Base-by-base conservation (phyloP, 306 rosid genomes). In the Trichosanthes cucumerina region DNA sequence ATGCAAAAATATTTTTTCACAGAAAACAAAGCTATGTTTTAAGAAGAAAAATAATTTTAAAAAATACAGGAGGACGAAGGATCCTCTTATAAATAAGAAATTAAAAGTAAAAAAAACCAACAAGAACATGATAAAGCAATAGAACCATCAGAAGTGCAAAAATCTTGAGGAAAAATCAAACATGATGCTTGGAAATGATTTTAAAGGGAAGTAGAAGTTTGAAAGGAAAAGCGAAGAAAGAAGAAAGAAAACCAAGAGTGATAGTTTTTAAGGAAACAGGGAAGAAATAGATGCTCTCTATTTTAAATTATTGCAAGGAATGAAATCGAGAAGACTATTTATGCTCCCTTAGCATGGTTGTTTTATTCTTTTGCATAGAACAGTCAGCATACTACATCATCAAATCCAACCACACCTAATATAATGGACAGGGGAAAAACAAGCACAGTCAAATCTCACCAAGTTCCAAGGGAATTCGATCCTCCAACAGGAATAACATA, bases 401-500 rank as follows among this genome's bases (percentile, higher is more conserved):
- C 38, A 44, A 24, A 70, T 70, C 36, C 56, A 70, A 44, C 57
- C 56, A 70, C 34, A 14, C 3, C 21, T 44, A 44, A 68, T n/a
- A 26, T 41, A 24, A 43, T 38, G 16, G 15, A 41, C 2, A n/a
- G 12, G n/a, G 24, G 39, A 46, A 46, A 46, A 75, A 78, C 70
- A 44, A 70, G 34, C 58, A 76, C 71, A 68, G 41, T 69, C 65
- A 64, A 81, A 79, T 78, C 90, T 83, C 84, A 93, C 98, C 99
- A 95, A 79, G 97, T 92, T 79, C 97, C 99, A 11, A 89, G 83
- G 49, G 96, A 88, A 82, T 95, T 90, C 72, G 99, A 95, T 81
- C 99, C 97, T 23, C 97, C 99, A 34, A 88, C 91, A 3, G 99
- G 97, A 85, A 95, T 92, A 81, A 91, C 89, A 79, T 95, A 95